Conservation (phyloP, 2,329 filamentous ascomycete species). For the Botrytis medusae region DNA sequence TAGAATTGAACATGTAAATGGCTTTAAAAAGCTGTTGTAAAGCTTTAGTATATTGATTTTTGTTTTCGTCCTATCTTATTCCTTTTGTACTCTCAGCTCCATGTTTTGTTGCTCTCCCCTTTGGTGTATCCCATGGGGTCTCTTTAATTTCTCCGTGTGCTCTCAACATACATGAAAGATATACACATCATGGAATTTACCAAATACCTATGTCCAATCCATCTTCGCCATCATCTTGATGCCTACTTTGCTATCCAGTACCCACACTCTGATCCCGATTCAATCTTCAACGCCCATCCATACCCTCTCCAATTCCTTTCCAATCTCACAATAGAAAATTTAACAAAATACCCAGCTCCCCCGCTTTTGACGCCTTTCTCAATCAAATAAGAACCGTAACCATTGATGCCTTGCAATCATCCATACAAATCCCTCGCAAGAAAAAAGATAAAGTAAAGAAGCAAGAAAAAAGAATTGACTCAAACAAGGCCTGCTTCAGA, state of each 20-base stretch:
- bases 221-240: not conserved
- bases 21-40: not conserved
- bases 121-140: not conserved
- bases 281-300: conserved; percentile 8
- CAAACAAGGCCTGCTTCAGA: conserved; percentile 22
- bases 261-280: not conserved
- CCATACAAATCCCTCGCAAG: not conserved
- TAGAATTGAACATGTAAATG: not conserved
- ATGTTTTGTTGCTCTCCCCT: not conserved
- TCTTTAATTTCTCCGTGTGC: not conserved
- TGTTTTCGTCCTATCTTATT: conserved; percentile 1
- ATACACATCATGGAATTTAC: conserved; percentile 11
- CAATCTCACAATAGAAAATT: conserved; percentile 10
- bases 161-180: conserved; percentile 13
- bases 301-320: conserved; percentile 10
- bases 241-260: not conserved
- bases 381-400: not conserved
- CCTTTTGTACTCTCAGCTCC: not conserved
- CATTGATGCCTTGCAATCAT: conserved; percentile 1
- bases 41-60: conserved; percentile 7
- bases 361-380: conserved; percentile 5
- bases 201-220: conserved; percentile 3
- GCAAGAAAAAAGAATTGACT: conserved; percentile 11
- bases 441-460: not conserved
- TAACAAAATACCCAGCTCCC: not conserved